A percentile compares a stretch with the other conserved stretches of the same genome.
phyloP scores from a whole-genome alignment of 1,284 basidiomycete species.

The Macrocystidia cucumis region DNA sequence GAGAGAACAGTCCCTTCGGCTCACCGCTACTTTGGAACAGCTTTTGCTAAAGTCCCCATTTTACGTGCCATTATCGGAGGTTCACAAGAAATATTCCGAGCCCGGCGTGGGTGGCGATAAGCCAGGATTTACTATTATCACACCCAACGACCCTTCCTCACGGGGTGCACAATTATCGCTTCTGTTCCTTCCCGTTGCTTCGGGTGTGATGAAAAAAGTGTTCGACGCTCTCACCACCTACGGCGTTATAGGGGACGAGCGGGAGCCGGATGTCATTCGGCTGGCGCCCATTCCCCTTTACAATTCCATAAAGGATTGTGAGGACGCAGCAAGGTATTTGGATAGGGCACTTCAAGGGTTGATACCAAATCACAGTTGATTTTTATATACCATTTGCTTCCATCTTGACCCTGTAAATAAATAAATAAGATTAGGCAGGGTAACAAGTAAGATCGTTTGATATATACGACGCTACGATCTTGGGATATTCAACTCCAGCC shows the following conservation, averaged over 20 bases:
- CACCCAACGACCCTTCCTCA: constrained; percentile 56
- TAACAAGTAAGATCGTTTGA: neutral
- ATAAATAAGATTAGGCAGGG: constrained; percentile 1
- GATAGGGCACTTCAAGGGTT: constrained; percentile 50
- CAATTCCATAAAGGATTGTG: constrained; percentile 74
- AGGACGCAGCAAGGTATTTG: constrained; percentile 55
- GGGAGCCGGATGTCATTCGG: constrained; percentile 86
- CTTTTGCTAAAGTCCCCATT: constrained; percentile 56
- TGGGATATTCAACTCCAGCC: constrained; percentile 32
- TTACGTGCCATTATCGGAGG: constrained; percentile 42
- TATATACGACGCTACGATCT: constrained; percentile 40
- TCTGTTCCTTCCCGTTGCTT: constrained; percentile 59
- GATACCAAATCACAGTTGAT: constrained; percentile 11
- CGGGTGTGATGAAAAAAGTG: constrained; percentile 66
- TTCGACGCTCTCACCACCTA: constrained; percentile 50
- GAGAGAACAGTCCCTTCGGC: constrained; percentile 57
- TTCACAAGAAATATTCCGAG: constrained; percentile 24
- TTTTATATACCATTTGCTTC: neutral
- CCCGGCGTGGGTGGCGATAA: constrained; percentile 13
- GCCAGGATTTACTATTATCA: constrained; percentile 81
- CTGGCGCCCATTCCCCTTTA: constrained; percentile 82
- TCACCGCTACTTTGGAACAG: constrained; percentile 69
- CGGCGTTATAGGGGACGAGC: constrained; percentile 87
- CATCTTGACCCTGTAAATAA: constrained; percentile 1
- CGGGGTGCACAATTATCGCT: constrained; percentile 86